These are phyloP conservation scores for Cystofilobasidium ferigula DNA, from an alignment of 768 basidiomycete species.

Conservation along the genomic window DNA sequence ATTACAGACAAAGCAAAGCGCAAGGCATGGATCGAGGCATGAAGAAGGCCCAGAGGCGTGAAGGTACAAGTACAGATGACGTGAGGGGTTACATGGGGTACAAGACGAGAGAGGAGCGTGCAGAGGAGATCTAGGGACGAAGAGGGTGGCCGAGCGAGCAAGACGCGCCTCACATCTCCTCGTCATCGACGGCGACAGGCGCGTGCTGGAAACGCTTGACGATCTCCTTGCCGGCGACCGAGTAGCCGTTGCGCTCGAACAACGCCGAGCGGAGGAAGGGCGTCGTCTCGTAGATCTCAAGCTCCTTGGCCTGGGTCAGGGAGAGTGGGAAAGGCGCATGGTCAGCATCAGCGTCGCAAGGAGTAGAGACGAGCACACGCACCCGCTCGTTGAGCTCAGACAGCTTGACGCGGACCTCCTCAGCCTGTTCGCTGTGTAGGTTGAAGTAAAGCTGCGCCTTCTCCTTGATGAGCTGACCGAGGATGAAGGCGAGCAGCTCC, in stretches of 20 bases:
- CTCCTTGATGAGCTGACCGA: slow-evolving; percentile 84
- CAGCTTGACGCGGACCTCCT: slow-evolving; percentile 60
- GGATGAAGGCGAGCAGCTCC: slow-evolving; percentile 83
- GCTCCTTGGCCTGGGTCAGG: slow-evolving; percentile 70
- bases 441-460: slow-evolving; percentile 39
- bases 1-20: too few species aligned
- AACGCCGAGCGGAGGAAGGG: slow-evolving; percentile 77
- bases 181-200: slow-evolving; percentile 14
- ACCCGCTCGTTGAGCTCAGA: slow-evolving; percentile 80
- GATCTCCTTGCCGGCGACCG: slow-evolving; percentile 37
- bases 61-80: too few species aligned
- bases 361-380: slow-evolving; percentile 32
- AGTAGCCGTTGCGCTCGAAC: slow-evolving; percentile 82
- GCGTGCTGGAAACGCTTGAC: slow-evolving; percentile 20
- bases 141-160: too few species aligned
- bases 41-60: too few species aligned
- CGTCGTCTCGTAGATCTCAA: slow-evolving; percentile 83
- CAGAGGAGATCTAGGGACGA: not conserved
- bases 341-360: not conserved
- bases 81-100: too few species aligned
- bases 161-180: slow-evolving; percentile 13
- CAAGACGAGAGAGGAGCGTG: too few species aligned
- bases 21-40: too few species aligned
- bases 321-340: not conserved
- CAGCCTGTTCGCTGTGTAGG: slow-evolving; percentile 52